Conservation (phyloP, 352 stramenopile genomes). For the Pelagophyceae sp. region DNA sequence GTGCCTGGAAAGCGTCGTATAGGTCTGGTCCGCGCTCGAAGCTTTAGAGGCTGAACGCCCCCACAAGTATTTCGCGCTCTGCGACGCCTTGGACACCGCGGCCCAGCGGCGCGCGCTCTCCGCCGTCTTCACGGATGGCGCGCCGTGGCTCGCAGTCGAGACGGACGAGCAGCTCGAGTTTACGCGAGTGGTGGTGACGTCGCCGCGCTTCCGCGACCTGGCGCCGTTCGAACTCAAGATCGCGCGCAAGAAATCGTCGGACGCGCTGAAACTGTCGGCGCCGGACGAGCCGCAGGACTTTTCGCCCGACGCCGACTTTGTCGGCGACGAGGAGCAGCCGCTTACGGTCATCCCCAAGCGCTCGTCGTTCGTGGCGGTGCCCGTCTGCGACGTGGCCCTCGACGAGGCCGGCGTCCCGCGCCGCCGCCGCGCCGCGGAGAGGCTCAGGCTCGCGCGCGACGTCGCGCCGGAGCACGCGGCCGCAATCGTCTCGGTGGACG, state of each 20-base stretch:
- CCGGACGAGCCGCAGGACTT: neutral
- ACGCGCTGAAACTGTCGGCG: neutral
- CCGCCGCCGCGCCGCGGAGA: too few relatives aligned
- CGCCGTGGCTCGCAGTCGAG: neutral
- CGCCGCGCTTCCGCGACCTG: neutral
- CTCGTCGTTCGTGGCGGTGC: too few relatives aligned
- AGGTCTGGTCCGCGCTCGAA: neutral
- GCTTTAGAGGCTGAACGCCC: neutral
- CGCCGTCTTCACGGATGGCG: neutral
- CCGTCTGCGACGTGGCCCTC: too few relatives aligned
- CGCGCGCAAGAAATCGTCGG: neutral
- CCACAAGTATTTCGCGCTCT: neutral
- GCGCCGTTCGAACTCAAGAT: neutral
- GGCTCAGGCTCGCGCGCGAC: too few relatives aligned
- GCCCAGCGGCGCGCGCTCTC: neutral
- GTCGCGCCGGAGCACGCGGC: too few relatives aligned
- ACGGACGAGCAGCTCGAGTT: slow-evolving; percentile 5
- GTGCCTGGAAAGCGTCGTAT: too few relatives aligned
- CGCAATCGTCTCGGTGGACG: too few relatives aligned
- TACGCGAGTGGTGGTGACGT: neutral
- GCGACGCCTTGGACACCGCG: neutral
- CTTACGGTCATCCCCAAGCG: too few relatives aligned
- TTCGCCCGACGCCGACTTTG: neutral
- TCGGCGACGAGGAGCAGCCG: too few relatives aligned
- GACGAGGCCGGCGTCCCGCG: too few relatives aligned